phyloP scores from a whole-genome alignment of 495 filamentous ascomycete genomes.

The Ascodesmis nigricans region DNA sequence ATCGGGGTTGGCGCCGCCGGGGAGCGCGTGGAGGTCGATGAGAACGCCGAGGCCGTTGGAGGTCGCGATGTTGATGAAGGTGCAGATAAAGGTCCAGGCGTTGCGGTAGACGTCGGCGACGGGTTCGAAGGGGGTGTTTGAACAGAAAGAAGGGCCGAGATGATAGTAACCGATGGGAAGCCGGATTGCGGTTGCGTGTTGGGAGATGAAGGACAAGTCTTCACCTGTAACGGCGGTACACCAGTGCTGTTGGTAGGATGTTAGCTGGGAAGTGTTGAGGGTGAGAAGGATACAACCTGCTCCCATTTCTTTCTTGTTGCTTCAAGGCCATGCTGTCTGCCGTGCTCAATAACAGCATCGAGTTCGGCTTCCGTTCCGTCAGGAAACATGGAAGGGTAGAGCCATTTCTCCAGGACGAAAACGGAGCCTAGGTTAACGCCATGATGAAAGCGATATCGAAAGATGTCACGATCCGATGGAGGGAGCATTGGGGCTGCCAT shows the following conservation, averaged over 20 bases:
- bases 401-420: conserved; percentile 36
- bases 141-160: conserved; percentile 27
- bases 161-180: conserved; percentile 36
- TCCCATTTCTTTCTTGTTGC: conserved; percentile 29
- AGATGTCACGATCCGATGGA: no score
- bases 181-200: conserved; percentile 32
- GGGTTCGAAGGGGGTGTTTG: conserved; percentile 28
- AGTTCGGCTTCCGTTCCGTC: conserved; percentile 25
- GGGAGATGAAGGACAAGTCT: no score
- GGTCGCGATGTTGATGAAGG: conserved; percentile 24
- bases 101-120: conserved; percentile 26
- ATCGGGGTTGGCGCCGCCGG: conserved; percentile 31
- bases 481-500: no score
- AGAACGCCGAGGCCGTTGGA: conserved; percentile 29
- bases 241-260: conserved; percentile 25
- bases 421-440: conserved; percentile 34
- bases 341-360: conserved; percentile 25
- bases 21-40: conserved; percentile 33
- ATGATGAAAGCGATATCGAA: conserved; percentile 35
- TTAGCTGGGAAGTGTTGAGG: background rate
- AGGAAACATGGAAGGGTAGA: conserved; percentile 26
- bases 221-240: conserved; percentile 25
- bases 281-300: conserved; percentile 5
- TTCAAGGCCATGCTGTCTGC: conserved; percentile 26
- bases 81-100: conserved; percentile 28